phyloP scores from a whole-genome alignment of 1,139 yeast species.

The Debaryomyces nepalensis region DNA sequence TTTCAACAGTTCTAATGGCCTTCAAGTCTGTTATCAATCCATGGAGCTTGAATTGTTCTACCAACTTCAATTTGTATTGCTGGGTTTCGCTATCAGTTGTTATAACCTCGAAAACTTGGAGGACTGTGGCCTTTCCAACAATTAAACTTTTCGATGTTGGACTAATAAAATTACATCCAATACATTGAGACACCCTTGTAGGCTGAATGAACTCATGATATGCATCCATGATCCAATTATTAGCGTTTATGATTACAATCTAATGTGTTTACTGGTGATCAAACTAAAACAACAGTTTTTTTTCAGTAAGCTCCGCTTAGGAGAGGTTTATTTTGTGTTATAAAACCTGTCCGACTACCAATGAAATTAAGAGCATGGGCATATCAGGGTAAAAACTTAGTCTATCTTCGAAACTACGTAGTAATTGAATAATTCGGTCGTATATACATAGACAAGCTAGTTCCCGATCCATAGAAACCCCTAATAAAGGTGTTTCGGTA shows the following conservation, averaged over 20 bases:
- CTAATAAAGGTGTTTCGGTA: not conserved
- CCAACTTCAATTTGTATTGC: slow-evolving; percentile 51
- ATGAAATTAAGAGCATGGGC: too few species aligned
- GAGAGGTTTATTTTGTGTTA: slow-evolving; percentile 10
- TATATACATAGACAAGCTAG: not conserved
- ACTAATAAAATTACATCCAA: slow-evolving; percentile 66
- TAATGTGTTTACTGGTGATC: not conserved
- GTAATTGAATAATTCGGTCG: not conserved
- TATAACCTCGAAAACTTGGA: slow-evolving; percentile 66
- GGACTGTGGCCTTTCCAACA: slow-evolving; percentile 70
- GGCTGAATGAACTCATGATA: slow-evolving; percentile 84
- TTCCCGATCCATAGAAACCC: slow-evolving; percentile 1
- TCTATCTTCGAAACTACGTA: slow-evolving; percentile 1
- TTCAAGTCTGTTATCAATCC: slow-evolving; percentile 70
- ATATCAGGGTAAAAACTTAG: not conserved
- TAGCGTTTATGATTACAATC: not conserved
- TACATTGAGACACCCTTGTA: slow-evolving; percentile 66
- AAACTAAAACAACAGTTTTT: slow-evolving; percentile 1
- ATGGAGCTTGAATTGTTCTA: slow-evolving; percentile 70
- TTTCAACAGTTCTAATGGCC: slow-evolving; percentile 55
- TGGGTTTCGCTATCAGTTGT: slow-evolving; percentile 26
- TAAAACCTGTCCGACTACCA: too few species aligned
- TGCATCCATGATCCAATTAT: slow-evolving; percentile 63
- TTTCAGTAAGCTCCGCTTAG: slow-evolving; percentile 4
- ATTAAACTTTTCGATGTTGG: slow-evolving; percentile 57